phyloP scores from a whole-genome alignment of 2,329 filamentous ascomycete genomes.

The Chaetomiaceae sp. region DNA sequence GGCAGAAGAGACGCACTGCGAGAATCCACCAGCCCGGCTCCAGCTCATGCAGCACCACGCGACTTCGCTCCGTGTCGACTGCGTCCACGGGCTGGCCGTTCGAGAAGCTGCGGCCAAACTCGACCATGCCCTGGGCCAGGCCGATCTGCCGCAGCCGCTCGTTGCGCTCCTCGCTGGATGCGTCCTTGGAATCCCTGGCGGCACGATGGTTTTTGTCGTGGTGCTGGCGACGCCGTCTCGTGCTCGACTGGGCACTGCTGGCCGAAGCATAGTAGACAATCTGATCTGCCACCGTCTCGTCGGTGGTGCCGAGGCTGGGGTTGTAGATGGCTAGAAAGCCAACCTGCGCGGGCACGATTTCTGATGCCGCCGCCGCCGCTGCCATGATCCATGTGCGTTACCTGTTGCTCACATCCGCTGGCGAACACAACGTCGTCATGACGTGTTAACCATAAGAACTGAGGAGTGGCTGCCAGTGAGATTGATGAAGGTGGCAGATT shows the following conservation, averaged over 20 bases:
- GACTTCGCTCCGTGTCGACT: constrained; percentile 84
- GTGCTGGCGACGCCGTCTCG: constrained; percentile 37
- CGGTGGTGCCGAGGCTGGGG: constrained; percentile 51
- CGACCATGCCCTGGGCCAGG: constrained; percentile 92
- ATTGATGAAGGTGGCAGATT: too few relatives aligned
- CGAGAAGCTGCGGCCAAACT: constrained; percentile 85
- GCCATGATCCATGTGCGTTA: neutral
- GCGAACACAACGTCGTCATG: too few relatives aligned
- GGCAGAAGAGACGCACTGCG: constrained; percentile 59
- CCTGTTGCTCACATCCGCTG: too few relatives aligned
- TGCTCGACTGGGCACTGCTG: constrained; percentile 35
- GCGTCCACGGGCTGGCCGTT: constrained; percentile 69
- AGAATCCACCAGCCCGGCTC: constrained; percentile 94
- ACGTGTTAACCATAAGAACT: too few relatives aligned
- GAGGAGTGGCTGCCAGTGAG: too few relatives aligned
- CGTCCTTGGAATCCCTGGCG: constrained; percentile 35
- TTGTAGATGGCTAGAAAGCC: constrained; percentile 95
- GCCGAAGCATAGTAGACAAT: constrained; percentile 87
- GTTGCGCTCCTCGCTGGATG: constrained; percentile 64
- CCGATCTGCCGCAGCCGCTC: constrained; percentile 88
- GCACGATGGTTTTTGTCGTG: constrained; percentile 27
- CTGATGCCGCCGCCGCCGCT: constrained; percentile 10
- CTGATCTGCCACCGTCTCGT: constrained; percentile 71
- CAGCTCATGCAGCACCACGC: constrained; percentile 79
- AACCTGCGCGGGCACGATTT: constrained; percentile 69